Evolutionary conservation across 192 early-diverging fungal species (phyloP).

Genomic region (Entrophospora sp.): DNA sequence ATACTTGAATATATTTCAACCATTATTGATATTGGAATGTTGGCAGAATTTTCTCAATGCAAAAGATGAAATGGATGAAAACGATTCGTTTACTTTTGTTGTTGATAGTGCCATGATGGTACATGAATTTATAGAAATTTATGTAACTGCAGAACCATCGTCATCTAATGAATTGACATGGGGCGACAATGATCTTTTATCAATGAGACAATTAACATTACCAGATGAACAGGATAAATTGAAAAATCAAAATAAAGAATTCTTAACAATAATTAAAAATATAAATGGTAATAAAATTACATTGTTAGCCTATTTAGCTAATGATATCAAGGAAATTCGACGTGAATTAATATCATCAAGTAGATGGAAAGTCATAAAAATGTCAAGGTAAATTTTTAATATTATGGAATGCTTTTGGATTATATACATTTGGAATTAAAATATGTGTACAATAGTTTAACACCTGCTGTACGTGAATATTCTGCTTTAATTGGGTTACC

Average conservation of each 20-base stretch:
- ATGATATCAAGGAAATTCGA: conserved; percentile 36
- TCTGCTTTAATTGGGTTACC: conserved; percentile 58
- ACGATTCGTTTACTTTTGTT: no score
- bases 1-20: conserved; percentile 68
- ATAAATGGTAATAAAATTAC: conserved; percentile 34
- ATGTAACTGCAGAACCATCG: no score
- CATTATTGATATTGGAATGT: no score
- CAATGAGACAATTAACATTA: no score
- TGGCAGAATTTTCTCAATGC: no score
- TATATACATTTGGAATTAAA: neutral
- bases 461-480: conserved; percentile 79
- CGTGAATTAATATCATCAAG: conserved; percentile 33
- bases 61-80: no score
- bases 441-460: conserved; percentile 38
- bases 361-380: conserved; percentile 32
- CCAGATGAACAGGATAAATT: no score
- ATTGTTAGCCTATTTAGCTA: conserved; percentile 36
- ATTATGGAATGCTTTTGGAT: conserved; percentile 4
- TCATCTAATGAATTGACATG: no score
- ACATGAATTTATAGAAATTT: no score
- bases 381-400: conserved; percentile 30
- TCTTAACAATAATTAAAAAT: conserved; percentile 48
- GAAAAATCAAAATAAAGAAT: no score
- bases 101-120: no score
- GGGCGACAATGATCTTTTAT: no score